Evolutionary conservation across 352 stramenopile genomes (phyloP).

Genomic region (Phytopythium mirpurense): DNA sequence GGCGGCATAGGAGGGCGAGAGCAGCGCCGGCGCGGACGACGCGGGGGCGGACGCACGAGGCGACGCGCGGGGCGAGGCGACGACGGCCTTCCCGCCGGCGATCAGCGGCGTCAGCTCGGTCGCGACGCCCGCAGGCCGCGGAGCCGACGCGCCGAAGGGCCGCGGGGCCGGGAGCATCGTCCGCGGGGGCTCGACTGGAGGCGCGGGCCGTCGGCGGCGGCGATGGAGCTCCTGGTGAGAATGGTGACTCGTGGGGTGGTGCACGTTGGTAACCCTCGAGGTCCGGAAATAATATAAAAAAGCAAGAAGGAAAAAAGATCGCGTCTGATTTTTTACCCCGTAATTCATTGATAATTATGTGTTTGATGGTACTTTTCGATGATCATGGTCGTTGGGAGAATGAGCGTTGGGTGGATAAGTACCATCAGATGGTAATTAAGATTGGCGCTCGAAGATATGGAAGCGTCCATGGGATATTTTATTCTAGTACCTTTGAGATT

Average conservation of each 20-base stretch:
- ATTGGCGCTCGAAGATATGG: not conserved
- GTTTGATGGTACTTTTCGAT: not conserved
- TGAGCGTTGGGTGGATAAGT: too few species aligned
- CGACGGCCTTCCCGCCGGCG: constrained; percentile 5
- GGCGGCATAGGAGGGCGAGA: constrained; percentile 43
- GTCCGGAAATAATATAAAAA: not conserved
- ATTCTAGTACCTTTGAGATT: too few species aligned
- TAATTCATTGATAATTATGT: not conserved
- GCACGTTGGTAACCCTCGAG: too few species aligned
- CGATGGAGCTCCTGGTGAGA: too few species aligned
- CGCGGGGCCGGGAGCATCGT: constrained; percentile 1
- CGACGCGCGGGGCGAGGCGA: constrained; percentile 1
- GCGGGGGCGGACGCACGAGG: constrained; percentile 6
- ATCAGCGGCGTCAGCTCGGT: constrained; percentile 66
- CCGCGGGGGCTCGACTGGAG: not conserved
- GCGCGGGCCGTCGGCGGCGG: too few species aligned
- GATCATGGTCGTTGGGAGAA: too few species aligned
- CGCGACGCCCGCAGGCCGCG: constrained; percentile 5
- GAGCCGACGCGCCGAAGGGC: not conserved
- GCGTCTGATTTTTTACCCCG: not conserved
- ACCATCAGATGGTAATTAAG: not conserved
- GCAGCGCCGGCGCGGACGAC: constrained; percentile 15
- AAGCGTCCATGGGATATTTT: too few species aligned
- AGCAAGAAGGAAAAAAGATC: not conserved
- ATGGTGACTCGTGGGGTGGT: too few species aligned